Base-by-base conservation (phyloP, 2,329 filamentous ascomycete genomes). In the Drechslerella stenobrocha region DNA sequence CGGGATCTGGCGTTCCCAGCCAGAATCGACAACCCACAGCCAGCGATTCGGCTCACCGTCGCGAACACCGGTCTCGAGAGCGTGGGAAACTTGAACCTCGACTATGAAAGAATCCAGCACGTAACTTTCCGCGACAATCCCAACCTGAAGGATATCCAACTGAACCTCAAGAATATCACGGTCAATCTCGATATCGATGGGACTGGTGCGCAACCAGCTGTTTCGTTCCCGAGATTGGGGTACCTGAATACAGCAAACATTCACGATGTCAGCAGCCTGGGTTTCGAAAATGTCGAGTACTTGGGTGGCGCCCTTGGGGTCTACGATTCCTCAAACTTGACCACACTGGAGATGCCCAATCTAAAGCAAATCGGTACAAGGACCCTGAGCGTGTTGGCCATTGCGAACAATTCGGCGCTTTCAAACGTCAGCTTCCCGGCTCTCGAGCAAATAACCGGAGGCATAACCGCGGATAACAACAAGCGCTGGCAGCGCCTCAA, bases 211-310 rank as follows among this genome's bases (percentile, higher is more conserved):
- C 45, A 40, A 2, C 63, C 63, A n/a, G 60, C 55, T 24, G 37
- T 67, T 13, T 67, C 63, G 2, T 60, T 67, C 28, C 45, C 63
- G 7, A 15, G 53, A 11, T 22, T 67, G 13, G 35, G 30, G 4
- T 67, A 67, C 26, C 11, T 67, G 26, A 67, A 67, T 20, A 67
- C 63, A 4, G 63, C 63, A 24, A 67, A 67, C 24, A 67, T 67
- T 23, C 63, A 67, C 28, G 50, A 60, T 23, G 50, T 67, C 3
- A 50, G 63, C 20, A 32, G 32, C 4, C 48, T 60, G 6, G 45
- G 56, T 42, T 60, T 67, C 23, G 15, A 7, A 23, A 67, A 52
- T 9, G 22, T 67, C 1, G 52, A 15, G 28, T 46, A 28, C 0
- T 55, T 67, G 55, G 63, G 63, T 2, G 63, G 63, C 6, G 63